Percentiles rank a stretch among this genome's conserved stretches.
Evolutionary conservation across 805 yeast genomes (phyloP).

Genomic region (Saccharomycopsis microspora): DNA sequence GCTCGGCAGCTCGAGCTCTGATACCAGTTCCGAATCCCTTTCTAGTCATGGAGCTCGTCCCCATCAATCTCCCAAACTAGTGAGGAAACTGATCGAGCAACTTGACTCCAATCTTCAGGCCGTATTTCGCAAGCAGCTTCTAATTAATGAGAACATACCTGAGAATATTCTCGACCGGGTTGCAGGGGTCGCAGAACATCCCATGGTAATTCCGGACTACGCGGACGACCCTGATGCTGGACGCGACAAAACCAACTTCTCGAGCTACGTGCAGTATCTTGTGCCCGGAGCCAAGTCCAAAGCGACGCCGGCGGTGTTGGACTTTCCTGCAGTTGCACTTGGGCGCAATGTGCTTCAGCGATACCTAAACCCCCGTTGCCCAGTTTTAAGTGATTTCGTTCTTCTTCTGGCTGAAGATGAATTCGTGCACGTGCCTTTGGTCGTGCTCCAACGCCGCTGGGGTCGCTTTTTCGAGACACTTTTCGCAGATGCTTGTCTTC

Average conservation of each 20-base stretch:
- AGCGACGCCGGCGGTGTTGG: constrained; percentile 46
- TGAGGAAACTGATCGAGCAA: neutral
- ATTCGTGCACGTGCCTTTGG: constrained; percentile 49
- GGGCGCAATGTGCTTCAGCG: constrained; percentile 68
- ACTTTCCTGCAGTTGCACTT: constrained; percentile 66
- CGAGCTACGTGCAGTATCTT: constrained; percentile 62
- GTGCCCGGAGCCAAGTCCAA: constrained; percentile 55
- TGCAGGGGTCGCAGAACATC: neutral
- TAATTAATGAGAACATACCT: neutral
- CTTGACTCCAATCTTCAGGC: neutral
- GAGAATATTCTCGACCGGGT: no score
- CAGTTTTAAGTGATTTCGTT: constrained; percentile 58
- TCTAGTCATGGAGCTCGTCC: no score
- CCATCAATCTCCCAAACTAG: no score
- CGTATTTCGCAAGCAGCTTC: neutral
- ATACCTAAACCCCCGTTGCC: constrained; percentile 29
- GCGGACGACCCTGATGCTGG: neutral
- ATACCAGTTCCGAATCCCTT: no score
- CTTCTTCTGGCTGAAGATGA: constrained; percentile 61
- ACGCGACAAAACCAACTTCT: constrained; percentile 30
- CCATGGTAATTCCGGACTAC: neutral
- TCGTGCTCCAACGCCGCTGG: constrained; percentile 63
- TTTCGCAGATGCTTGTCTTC: constrained; percentile 52
- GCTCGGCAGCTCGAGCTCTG: no score
- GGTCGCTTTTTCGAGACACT: constrained; percentile 57